phyloP scores from a whole-genome alignment of 306 rosid genomes.

The Lagenaria siceraria region DNA sequence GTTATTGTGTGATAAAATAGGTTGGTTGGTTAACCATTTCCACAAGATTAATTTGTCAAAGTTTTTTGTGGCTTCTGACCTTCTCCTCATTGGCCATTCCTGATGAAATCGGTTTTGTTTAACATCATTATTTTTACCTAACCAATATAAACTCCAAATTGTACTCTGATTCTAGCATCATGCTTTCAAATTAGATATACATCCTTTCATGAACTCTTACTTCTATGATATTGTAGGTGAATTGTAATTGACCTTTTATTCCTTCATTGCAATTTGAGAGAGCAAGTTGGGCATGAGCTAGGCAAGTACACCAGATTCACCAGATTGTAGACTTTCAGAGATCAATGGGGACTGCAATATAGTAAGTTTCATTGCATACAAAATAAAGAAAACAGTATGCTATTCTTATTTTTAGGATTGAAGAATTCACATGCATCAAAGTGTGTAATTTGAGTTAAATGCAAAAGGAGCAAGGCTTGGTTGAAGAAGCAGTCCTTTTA shows the following conservation, averaged over 20 bases:
- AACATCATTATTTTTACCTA: background rate
- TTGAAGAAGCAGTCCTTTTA: constrained; percentile 47
- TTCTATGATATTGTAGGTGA: background rate
- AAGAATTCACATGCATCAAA: background rate
- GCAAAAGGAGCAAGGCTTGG: constrained; percentile 46
- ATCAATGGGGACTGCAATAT: background rate
- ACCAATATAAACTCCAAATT: background rate
- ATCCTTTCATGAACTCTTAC: background rate
- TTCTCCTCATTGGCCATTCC: background rate
- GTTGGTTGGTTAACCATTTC: background rate
- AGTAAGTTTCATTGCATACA: background rate
- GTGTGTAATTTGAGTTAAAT: background rate
- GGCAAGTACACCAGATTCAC: background rate
- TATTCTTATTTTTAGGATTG: background rate
- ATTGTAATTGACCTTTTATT: background rate
- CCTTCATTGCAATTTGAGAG: background rate
- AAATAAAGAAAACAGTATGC: background rate
- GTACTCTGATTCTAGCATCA: background rate
- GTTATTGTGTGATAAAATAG: background rate
- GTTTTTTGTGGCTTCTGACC: background rate
- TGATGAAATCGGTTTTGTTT: background rate
- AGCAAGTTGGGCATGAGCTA: background rate
- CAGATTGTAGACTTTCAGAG: background rate
- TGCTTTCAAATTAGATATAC: background rate
- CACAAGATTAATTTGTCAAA: background rate